Conservation (phyloP, 495 filamentous ascomycete genomes). For the Penicillium ochrochloron region DNA sequence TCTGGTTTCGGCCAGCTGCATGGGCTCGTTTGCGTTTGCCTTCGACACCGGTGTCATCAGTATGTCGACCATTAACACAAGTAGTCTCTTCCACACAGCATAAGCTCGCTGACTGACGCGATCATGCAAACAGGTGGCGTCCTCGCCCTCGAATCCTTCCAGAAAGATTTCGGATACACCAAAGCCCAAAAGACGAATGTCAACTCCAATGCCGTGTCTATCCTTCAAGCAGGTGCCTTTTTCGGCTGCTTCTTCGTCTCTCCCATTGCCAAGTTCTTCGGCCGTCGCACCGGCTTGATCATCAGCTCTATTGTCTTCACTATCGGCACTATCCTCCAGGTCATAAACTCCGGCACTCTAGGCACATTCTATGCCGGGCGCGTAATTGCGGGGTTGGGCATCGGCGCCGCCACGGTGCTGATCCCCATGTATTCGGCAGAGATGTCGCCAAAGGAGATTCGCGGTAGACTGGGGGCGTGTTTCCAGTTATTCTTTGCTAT, state of each 20-base stretch:
- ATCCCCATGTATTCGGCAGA: conserved; percentile 60
- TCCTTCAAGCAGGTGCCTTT: conserved; percentile 48
- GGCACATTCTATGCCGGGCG: conserved; percentile 52
- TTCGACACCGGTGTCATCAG: conserved; percentile 49
- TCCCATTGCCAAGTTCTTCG: conserved; percentile 47
- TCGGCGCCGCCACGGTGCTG: conserved; percentile 57
- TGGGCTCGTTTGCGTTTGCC: conserved; percentile 47
- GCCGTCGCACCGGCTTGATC: conserved; percentile 46
- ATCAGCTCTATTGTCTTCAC: conserved; percentile 47
- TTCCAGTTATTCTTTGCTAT: conserved; percentile 55
- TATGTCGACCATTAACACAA: conserved; percentile 17
- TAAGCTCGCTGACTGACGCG: neutral
- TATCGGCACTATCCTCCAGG: conserved; percentile 50
- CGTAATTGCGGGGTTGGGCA: conserved; percentile 58
- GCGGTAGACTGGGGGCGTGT: conserved; percentile 54
- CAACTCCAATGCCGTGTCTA: conserved; percentile 49
- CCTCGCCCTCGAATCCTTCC: conserved; percentile 45
- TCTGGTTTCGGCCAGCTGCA: conserved; percentile 44
- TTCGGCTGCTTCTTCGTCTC: conserved; percentile 53
- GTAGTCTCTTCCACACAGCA: neutral
- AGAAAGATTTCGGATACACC: conserved; percentile 38
- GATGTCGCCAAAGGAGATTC: conserved; percentile 57
- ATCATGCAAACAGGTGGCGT: conserved; percentile 34
- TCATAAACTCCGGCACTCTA: conserved; percentile 46
- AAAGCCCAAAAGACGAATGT: conserved; percentile 38